phyloP scores from a whole-genome alignment of 495 filamentous ascomycete genomes.

The Penicillium canescens region DNA sequence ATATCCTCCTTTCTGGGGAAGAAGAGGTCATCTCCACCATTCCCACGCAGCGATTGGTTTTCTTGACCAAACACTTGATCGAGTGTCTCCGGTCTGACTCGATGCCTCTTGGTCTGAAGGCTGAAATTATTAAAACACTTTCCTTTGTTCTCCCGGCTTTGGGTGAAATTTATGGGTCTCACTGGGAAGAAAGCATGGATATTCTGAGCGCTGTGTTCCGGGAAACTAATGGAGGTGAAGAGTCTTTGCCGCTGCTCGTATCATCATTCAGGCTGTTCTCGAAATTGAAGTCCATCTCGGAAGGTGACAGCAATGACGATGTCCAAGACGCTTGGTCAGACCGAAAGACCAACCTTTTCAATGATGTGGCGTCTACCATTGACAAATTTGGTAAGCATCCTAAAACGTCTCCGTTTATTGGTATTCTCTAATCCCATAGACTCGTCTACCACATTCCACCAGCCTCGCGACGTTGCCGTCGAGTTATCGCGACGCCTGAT shows the following conservation, averaged over 20 bases:
- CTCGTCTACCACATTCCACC: slow-evolving; percentile 52
- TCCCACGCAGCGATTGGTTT: slow-evolving; percentile 77
- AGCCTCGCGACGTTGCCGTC: slow-evolving; percentile 70
- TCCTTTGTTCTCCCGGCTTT: slow-evolving; percentile 67
- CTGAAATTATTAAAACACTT: slow-evolving; percentile 63
- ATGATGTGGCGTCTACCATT: slow-evolving; percentile 56
- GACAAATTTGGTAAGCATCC: slow-evolving; percentile 39
- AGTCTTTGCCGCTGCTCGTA: slow-evolving; percentile 60
- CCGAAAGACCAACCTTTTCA: slow-evolving; percentile 45
- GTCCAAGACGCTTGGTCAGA: slow-evolving; percentile 70
- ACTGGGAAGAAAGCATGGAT: slow-evolving; percentile 72
- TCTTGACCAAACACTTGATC: slow-evolving; percentile 76
- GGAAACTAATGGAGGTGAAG: slow-evolving; percentile 42
- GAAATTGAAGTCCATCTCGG: slow-evolving; percentile 54
- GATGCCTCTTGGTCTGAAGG: slow-evolving; percentile 35
- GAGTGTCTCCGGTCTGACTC: slow-evolving; percentile 63
- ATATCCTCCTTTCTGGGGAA: slow-evolving; percentile 54
- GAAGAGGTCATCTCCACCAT: slow-evolving; percentile 53
- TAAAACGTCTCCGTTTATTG: not conserved
- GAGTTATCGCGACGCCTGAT: slow-evolving; percentile 65
- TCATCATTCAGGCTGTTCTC: slow-evolving; percentile 72
- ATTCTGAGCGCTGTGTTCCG: slow-evolving; percentile 58
- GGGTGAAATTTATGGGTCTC: slow-evolving; percentile 75
- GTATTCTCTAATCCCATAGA: slow-evolving; percentile 30
- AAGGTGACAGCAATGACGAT: slow-evolving; percentile 77